These are phyloP conservation scores for Lipomyces kockii DNA, from an alignment of 805 yeast species.

Conservation along the genomic window DNA sequence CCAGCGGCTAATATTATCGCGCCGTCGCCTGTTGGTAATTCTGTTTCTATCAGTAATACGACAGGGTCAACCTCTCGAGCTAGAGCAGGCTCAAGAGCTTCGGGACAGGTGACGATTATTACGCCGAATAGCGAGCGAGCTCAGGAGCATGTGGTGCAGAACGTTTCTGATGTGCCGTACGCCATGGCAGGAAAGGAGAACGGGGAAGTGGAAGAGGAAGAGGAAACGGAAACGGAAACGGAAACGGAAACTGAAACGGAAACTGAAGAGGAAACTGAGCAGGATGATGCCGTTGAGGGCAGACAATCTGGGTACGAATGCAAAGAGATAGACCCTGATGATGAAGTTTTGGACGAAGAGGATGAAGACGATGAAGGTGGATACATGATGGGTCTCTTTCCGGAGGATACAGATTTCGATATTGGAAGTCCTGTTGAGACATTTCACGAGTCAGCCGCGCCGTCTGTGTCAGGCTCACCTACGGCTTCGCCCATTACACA, in stretches of 20 bases:
- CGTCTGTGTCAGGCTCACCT: conserved; percentile 10
- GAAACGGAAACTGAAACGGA: not conserved
- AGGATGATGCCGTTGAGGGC: not conserved
- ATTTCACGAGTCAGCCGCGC: not conserved
- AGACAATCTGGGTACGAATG: not conserved
- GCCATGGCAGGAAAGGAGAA: conserved; percentile 1
- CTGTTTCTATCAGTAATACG: not conserved
- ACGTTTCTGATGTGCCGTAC: not conserved
- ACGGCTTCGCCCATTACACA: conserved; percentile 1
- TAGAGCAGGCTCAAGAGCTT: not conserved
- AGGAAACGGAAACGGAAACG: conserved; percentile 10
- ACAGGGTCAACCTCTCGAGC: conserved; percentile 1
- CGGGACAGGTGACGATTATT: conserved; percentile 6
- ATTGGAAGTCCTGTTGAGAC: conserved; percentile 27
- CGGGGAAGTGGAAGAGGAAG: conserved; percentile 8
- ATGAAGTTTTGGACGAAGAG: conserved; percentile 5
- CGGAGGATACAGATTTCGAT: conserved; percentile 34
- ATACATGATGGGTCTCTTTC: conserved; percentile 29
- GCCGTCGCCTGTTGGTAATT: not conserved
- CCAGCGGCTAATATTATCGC: not conserved
- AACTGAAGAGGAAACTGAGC: not conserved
- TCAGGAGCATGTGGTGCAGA: not conserved
- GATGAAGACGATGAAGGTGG: conserved; percentile 24
- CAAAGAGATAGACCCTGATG: conserved; percentile 2
- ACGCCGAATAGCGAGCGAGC: conserved; percentile 9